These are phyloP conservation scores for Globisporangium lucens DNA, from an alignment of 352 stramenopile genomes.

Conservation along the genomic window DNA sequence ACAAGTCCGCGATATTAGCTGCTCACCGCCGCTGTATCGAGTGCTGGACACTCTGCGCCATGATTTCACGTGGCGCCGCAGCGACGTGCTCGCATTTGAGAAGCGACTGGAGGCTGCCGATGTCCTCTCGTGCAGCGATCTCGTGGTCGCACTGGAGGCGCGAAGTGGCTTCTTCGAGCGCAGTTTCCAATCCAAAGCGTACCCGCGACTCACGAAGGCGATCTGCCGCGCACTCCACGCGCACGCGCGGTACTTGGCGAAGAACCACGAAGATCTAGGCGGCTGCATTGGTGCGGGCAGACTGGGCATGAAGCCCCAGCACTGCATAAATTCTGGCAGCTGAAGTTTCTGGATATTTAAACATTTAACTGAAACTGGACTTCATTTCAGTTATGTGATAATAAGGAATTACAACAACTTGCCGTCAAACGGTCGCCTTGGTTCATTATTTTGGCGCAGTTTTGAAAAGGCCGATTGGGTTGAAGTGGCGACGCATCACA, in stretches of 20 bases:
- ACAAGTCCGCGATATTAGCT: conserved; percentile 21
- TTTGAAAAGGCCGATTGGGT: neutral
- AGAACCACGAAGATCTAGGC: conserved; percentile 5
- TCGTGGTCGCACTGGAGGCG: conserved; percentile 28
- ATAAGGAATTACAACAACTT: neutral
- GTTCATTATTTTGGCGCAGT: neutral
- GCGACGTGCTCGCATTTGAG: conserved; percentile 33
- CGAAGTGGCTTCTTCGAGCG: conserved; percentile 41
- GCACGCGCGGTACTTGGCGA: conserved; percentile 8
- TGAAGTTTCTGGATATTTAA: neutral
- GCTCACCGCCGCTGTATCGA: conserved; percentile 24
- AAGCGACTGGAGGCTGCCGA: conserved; percentile 29
- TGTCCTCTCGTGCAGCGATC: conserved; percentile 41
- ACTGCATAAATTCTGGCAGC: neutral
- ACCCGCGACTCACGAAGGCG: conserved; percentile 46
- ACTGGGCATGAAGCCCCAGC: neutral
- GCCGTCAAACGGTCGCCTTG: neutral
- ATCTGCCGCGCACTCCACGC: conserved; percentile 33
- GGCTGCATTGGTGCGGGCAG: neutral
- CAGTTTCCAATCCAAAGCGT: conserved; percentile 39
- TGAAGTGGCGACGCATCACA: neutral
- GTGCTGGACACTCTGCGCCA: conserved; percentile 29
- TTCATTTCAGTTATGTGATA: neutral
- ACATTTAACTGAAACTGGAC: neutral
- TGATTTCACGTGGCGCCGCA: conserved; percentile 44